Base-by-base conservation (phyloP, 768 basidiomycete genomes). In the Rhodotorula kratochvilovae region DNA sequence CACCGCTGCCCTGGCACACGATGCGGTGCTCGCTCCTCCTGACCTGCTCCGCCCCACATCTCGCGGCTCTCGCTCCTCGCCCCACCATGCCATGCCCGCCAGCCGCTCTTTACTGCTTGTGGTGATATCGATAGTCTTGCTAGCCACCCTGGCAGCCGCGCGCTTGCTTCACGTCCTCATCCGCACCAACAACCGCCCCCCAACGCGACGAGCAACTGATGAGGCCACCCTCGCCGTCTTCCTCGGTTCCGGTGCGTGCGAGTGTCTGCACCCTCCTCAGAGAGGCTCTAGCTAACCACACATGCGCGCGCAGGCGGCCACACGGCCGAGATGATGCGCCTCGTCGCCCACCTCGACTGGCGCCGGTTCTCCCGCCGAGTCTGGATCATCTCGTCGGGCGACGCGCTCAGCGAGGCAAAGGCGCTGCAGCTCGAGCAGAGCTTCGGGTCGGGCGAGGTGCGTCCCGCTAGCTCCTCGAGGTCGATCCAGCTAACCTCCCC, bases 351-450 rank as follows among this genome's bases (percentile, higher is more conserved):
- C 21, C 80, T 99, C 35, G 87, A 93, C 78, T 77, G 42, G 60
- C 82, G 21, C 17, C 86, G 89, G 54, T 98, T 93, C 80, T 83
- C 83, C 13, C 87, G 86, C 25, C 84, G 96, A 67, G 86, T 84
- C 48, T 99, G 97, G 79, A 84, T 97, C 64, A 80, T 91, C 74
- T 89, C 89, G 74, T 84, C 89, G 73, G 92, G 89, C 2, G 95
- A 99, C 80, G 74, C 79, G 31, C 84, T 98, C 68, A 96, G 92
- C 77, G 82, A 84, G 19, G 82, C 84, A 66, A 91, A 92, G 78
- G 91, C 88, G 1, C 66, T 81, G 12, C 82, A 82, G 17, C 81
- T 96, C 63, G 96, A 98, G 66, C 43, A 50, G 33, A 10, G 7
- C 17, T 67, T 75, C 33, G 67, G 61, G 0, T 31, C 29, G 16